These are phyloP conservation scores for Vanderwaltozyma verrucispora DNA, from an alignment of 805 yeast species.

Conservation along the genomic window DNA sequence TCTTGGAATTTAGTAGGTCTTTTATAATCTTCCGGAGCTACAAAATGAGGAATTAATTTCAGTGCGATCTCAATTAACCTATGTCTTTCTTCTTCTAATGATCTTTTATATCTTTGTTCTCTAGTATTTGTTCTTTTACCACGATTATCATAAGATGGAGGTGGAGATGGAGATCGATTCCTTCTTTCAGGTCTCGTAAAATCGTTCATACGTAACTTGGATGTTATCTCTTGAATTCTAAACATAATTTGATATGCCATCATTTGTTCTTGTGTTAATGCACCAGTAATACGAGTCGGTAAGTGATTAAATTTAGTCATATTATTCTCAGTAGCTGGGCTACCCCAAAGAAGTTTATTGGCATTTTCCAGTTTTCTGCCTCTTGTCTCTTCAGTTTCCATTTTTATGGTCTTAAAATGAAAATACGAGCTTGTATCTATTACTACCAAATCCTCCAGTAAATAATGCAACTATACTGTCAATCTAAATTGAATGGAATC, in stretches of 20 bases:
- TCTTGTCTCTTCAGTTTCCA: constrained; percentile 1
- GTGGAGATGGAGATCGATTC: constrained; percentile 74
- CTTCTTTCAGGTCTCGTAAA: constrained; percentile 39
- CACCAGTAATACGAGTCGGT: constrained; percentile 37
- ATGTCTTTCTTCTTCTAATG: constrained; percentile 71
- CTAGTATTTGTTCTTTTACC: constrained; percentile 86
- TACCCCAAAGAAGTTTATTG: constrained; percentile 10
- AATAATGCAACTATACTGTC: no score
- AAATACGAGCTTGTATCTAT: no score
- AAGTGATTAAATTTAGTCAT: constrained; percentile 12
- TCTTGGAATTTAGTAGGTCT: constrained; percentile 65
- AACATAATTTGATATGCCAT: constrained; percentile 60
- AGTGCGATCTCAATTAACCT: constrained; percentile 66
- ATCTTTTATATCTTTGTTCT: constrained; percentile 51
- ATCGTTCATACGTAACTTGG: constrained; percentile 41
- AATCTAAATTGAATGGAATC: no score
- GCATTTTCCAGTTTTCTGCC: constrained; percentile 2
- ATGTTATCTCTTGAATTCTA: constrained; percentile 73
- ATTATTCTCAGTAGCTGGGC: constrained; percentile 2
- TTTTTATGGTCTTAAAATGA: neutral
- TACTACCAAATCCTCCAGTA: no score
- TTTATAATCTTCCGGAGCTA: constrained; percentile 70
- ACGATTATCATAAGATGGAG: constrained; percentile 74
- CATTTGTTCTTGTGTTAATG: constrained; percentile 65
- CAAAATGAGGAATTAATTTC: constrained; percentile 60